Evolutionary conservation across 2,329 filamentous ascomycete species (phyloP).

Genomic region (Alternaria triticina): DNA sequence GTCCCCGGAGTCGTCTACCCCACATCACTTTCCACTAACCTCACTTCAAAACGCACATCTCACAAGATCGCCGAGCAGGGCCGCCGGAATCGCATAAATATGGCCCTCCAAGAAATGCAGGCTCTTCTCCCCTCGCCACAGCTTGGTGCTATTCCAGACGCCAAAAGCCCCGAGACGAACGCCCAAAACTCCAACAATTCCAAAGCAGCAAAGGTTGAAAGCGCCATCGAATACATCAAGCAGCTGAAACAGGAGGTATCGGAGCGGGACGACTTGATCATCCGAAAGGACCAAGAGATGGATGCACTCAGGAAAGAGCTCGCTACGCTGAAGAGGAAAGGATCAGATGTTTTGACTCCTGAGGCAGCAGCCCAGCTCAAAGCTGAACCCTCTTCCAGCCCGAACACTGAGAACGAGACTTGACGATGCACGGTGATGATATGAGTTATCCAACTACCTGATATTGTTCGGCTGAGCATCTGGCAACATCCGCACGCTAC

Average conservation of each 20-base stretch:
- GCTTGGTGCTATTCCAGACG: slow-evolving; percentile 33
- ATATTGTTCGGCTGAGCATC: not conserved
- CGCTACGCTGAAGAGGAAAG: slow-evolving; percentile 33
- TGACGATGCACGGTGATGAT: slow-evolving; percentile 10
- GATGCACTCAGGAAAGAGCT: slow-evolving; percentile 59
- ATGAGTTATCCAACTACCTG: not conserved
- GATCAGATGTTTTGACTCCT: slow-evolving; percentile 15
- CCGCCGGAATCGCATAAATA: slow-evolving; percentile 92
- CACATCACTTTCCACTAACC: slow-evolving; percentile 86
- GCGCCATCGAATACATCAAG: slow-evolving; percentile 95
- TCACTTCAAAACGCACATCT: slow-evolving; percentile 95
- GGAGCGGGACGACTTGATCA: slow-evolving; percentile 68
- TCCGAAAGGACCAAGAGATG: slow-evolving; percentile 69
- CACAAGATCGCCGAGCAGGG: slow-evolving; percentile 99
- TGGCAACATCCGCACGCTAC: not conserved
- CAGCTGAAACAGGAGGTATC: slow-evolving; percentile 76
- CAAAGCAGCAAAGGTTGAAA: slow-evolving; percentile 97
- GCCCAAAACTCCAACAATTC: slow-evolving; percentile 59
- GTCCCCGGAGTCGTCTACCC: slow-evolving; percentile 91
- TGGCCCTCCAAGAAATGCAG: slow-evolving; percentile 89
- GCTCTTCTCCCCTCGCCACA: slow-evolving; percentile 72
- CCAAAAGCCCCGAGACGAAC: slow-evolving; percentile 47
- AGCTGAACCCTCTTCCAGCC: slow-evolving; percentile 19
- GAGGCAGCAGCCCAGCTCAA: slow-evolving; percentile 17
- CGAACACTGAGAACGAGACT: slow-evolving; percentile 17